Evolutionary conservation across 257 asterid species (phyloP).

Genomic region (Scutellaria galericulata): DNA sequence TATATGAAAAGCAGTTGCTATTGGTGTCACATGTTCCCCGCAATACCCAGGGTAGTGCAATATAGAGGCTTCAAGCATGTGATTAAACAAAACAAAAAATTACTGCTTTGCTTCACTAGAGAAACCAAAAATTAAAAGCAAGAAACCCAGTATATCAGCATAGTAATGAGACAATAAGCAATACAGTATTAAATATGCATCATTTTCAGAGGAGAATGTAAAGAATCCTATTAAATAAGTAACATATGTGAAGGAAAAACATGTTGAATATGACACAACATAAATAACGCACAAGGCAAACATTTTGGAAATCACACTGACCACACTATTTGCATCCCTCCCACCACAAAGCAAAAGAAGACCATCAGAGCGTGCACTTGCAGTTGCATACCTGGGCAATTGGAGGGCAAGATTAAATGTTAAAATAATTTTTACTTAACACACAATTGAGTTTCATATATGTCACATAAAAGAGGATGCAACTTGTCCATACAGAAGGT

Average conservation of each 20-base stretch:
- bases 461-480: constrained; percentile 23
- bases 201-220: constrained; percentile 7
- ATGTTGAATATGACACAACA: constrained; percentile 3
- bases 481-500: constrained; percentile 5
- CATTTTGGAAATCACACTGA: constrained; percentile 43
- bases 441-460: constrained; percentile 20
- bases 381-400: constrained; percentile 89
- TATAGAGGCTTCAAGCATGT: background rate
- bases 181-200: background rate
- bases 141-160: constrained; percentile 8
- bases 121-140: constrained; percentile 12
- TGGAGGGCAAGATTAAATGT: constrained; percentile 34
- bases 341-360: constrained; percentile 99
- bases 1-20: constrained; percentile 8
- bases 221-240: background rate
- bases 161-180: constrained; percentile 16
- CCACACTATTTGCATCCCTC: constrained; percentile 99
- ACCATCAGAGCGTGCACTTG: constrained; percentile 99
- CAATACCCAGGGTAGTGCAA: constrained; percentile 6
- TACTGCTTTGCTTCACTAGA: constrained; percentile 8
- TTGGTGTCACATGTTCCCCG: constrained; percentile 2
- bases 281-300: constrained; percentile 19
- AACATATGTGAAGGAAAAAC: constrained; percentile 3
- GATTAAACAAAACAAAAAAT: background rate
- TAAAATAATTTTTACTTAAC: constrained; percentile 22